Base-by-base conservation (phyloP, 2,329 filamentous ascomycete species). In the Hysterium pulicare region DNA sequence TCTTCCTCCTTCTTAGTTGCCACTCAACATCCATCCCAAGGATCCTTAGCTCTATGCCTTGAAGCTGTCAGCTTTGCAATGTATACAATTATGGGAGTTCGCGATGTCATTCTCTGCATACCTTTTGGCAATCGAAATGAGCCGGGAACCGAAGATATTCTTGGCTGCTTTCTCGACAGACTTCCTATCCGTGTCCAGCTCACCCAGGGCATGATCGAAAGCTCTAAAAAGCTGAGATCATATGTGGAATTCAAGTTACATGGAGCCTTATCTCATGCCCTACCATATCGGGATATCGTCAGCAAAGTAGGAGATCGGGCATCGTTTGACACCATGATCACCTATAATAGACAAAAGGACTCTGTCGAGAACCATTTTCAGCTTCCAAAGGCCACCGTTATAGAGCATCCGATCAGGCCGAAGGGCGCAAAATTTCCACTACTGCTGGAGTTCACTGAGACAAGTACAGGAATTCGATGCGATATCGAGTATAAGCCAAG, bases 401-500 rank as follows among this genome's bases (percentile, higher is more conserved):
- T 15, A 10, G 26, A 35, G n/a, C 15, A 17, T 6, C 21, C 21
- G 8, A 20, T 36, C 5, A 36, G 20, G 36, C 28, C 40, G 15
- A 38, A n/a, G 9, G 35, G 35, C 3, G 38, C 45, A 4, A 48
- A 48, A 32, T 48, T 45, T 11, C 45, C 45, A 3, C 38, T 48
- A 6, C 44, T 48, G 38, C 15, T 45, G 7, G 45, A 48, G 35
- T 45, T 45, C 19, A 42, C 35, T 6, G 45, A 48, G 33, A 38
- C 34, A 9, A 21, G 23, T 8, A 32, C 17, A 7, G 36, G 31
- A 4, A 38, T 38, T 23, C n/a, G 16, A 11, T 38, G 21, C 21
- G 35, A 38, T 9, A 26, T 42, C 21, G 40, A 42, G 16, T 42
- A 16, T 13, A 26, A 28, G 6, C 24, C 35, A 10, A 26, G 4